These are phyloP conservation scores for Talaromyces borbonicus DNA, from an alignment of 495 filamentous ascomycete genomes.

Conservation along the genomic window DNA sequence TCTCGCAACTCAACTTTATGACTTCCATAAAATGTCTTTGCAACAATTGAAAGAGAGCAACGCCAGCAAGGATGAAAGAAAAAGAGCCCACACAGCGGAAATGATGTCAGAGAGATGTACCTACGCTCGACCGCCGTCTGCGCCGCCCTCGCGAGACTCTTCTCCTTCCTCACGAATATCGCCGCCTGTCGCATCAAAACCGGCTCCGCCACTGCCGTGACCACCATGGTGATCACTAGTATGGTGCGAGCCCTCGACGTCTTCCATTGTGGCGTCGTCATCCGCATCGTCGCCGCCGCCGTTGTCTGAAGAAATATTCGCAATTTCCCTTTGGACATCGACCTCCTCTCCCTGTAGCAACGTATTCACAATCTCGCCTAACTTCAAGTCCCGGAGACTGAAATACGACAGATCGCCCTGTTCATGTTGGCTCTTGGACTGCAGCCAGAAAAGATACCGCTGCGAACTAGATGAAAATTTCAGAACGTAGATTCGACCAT, in stretches of 20 bases:
- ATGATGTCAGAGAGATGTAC: slow-evolving; percentile 55
- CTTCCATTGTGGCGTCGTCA: slow-evolving; percentile 77
- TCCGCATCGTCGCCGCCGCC: slow-evolving; percentile 40
- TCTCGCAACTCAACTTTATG: slow-evolving; percentile 3
- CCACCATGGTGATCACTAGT: slow-evolving; percentile 45
- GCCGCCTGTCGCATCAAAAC: slow-evolving; percentile 75
- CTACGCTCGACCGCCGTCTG: slow-evolving; percentile 98
- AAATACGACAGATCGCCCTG: slow-evolving; percentile 66
- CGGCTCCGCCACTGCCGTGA: slow-evolving; percentile 62
- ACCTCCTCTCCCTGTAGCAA: slow-evolving; percentile 86
- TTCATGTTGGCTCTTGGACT: slow-evolving; percentile 72
- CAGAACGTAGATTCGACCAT: slow-evolving; percentile 84
- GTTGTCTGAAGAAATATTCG: slow-evolving; percentile 40
- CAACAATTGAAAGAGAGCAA: slow-evolving; percentile 7
- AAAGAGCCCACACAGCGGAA: too few relatives aligned
- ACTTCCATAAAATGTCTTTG: slow-evolving; percentile 7
- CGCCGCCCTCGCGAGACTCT: slow-evolving; percentile 79
- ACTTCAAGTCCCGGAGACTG: slow-evolving; percentile 67
- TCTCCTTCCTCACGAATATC: slow-evolving; percentile 86
- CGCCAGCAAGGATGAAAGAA: background rate
- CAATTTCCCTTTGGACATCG: slow-evolving; percentile 68
- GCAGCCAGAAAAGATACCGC: slow-evolving; percentile 91
- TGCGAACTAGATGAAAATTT: slow-evolving; percentile 92
- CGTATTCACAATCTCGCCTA: slow-evolving; percentile 75
- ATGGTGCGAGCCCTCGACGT: slow-evolving; percentile 56